A percentile compares a stretch with the other conserved stretches of the same genome.
phyloP scores from a whole-genome alignment of 2,329 filamentous ascomycete species.

The Arthrobotrys megalospora region DNA sequence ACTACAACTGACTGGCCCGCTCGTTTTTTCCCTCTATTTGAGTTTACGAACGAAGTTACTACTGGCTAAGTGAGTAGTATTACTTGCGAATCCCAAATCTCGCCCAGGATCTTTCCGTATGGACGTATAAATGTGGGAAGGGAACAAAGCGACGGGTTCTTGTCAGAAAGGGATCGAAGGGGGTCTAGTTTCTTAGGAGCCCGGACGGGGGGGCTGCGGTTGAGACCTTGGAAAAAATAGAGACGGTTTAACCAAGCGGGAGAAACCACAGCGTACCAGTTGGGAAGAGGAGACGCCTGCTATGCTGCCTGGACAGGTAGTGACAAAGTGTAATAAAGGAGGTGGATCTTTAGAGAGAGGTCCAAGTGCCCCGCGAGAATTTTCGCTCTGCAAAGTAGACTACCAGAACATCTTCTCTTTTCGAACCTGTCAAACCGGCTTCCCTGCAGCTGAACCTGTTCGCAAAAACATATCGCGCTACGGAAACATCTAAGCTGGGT shows the following conservation, averaged over 20 bases:
- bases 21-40: slow-evolving; percentile 22
- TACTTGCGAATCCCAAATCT: slow-evolving; percentile 12
- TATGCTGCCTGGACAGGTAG: slow-evolving; percentile 37
- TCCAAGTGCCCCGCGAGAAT: slow-evolving; percentile 37
- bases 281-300: slow-evolving; percentile 33
- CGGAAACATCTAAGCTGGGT: slow-evolving; percentile 38
- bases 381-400: background rate
- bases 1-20: slow-evolving; percentile 17
- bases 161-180: slow-evolving; percentile 37
- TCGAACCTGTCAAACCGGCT: slow-evolving; percentile 23
- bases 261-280: slow-evolving; percentile 22
- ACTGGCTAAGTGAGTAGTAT: slow-evolving; percentile 32
- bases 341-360: slow-evolving; percentile 46
- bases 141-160: slow-evolving; percentile 55
- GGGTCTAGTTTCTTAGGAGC: slow-evolving; percentile 15
- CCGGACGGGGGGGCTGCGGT: slow-evolving; percentile 12
- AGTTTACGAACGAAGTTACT: slow-evolving; percentile 39
- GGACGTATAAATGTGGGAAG: slow-evolving; percentile 23
- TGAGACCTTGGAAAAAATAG: slow-evolving; percentile 38
- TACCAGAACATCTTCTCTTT: slow-evolving; percentile 12
- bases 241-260: slow-evolving; percentile 37
- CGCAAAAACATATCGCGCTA: slow-evolving; percentile 31
- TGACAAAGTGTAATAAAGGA: slow-evolving; percentile 58
- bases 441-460: slow-evolving; percentile 19
- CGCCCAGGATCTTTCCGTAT: slow-evolving; percentile 34